Percentiles rank a stretch among this genome's conserved stretches.
These are phyloP conservation scores for Croton setiger DNA, from an alignment of 441 rosid genomes.

Conservation along the genomic window DNA sequence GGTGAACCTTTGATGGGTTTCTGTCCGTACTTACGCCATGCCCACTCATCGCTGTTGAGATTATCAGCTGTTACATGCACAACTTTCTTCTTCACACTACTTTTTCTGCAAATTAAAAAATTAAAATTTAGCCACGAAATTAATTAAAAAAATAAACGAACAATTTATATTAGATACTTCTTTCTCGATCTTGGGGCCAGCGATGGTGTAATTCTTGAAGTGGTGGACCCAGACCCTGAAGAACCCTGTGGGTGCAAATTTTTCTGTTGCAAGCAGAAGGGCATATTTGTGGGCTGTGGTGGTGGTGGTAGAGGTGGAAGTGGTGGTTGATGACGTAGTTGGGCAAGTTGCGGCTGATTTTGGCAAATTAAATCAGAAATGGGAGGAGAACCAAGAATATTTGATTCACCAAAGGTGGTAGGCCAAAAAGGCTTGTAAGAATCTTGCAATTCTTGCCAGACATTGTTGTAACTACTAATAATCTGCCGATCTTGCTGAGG, in stretches of 20 bases:
- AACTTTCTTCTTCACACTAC: slow-evolving; percentile 57
- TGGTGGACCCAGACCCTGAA: slow-evolving; percentile 1
- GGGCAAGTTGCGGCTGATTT: slow-evolving; percentile 22
- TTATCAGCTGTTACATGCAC: slow-evolving; percentile 72
- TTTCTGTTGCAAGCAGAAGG: slow-evolving; percentile 5
- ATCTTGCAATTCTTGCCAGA: slow-evolving; percentile 49
- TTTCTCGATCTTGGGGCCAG: slow-evolving; percentile 51
- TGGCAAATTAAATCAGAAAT: slow-evolving; percentile 22
- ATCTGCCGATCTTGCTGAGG: slow-evolving; percentile 1
- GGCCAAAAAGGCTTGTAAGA: slow-evolving; percentile 52
- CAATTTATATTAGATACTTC: slow-evolving; percentile 42
- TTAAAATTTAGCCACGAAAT: background rate
- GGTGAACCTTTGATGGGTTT: slow-evolving; percentile 98
- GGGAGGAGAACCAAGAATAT: slow-evolving; percentile 26
- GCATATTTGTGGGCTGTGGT: background rate
- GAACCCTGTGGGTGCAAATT: slow-evolving; percentile 18
- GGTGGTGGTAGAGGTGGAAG: slow-evolving; percentile 15
- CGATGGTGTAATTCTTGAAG: slow-evolving; percentile 23
- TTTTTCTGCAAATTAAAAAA: slow-evolving; percentile 42
- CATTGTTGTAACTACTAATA: slow-evolving; percentile 1
- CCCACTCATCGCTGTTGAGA: slow-evolving; percentile 78
- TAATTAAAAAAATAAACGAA: background rate
- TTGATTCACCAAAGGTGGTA: slow-evolving; percentile 15
- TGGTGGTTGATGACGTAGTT: slow-evolving; percentile 19
- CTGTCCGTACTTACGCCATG: slow-evolving; percentile 98